phyloP scores from a whole-genome alignment of 2,329 filamentous ascomycete genomes.

The Fusarium circinatum region DNA sequence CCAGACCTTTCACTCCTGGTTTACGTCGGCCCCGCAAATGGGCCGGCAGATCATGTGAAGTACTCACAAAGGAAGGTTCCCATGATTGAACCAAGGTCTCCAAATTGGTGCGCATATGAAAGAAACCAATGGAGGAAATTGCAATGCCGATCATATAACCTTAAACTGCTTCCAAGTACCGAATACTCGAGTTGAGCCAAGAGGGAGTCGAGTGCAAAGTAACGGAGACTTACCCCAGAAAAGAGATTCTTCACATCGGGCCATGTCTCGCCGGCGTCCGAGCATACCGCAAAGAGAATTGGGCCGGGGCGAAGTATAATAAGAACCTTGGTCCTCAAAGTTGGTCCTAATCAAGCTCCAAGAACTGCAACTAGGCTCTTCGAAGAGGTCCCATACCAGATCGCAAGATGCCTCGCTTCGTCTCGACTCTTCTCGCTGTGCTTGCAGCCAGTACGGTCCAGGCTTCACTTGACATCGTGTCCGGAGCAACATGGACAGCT shows the following conservation, averaged over 20 bases:
- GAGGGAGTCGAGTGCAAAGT: not conserved
- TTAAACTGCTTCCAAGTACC: not conserved
- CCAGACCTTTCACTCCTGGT: not conserved
- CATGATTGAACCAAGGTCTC: not conserved
- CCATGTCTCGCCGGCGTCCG: not conserved
- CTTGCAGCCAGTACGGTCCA: slow-evolving; percentile 5
- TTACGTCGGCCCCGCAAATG: slow-evolving; percentile 6
- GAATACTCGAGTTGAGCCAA: not conserved
- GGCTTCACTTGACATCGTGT: slow-evolving; percentile 50
- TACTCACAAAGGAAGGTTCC: not conserved
- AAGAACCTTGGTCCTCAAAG: not conserved
- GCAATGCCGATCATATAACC: not conserved
- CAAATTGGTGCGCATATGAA: slow-evolving; percentile 9
- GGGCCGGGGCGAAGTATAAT: not conserved
- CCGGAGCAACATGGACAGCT: slow-evolving; percentile 59
- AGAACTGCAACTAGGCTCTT: not conserved
- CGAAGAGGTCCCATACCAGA: not conserved
- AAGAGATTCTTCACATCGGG: not conserved
- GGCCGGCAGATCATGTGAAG: slow-evolving; percentile 7
- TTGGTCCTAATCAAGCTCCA: not conserved
- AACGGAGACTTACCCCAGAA: not conserved
- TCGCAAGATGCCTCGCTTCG: slow-evolving; percentile 3
- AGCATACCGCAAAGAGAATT: not conserved
- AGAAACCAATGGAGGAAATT: not conserved
- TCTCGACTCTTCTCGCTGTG: slow-evolving; percentile 1